Evolutionary conservation across 2,329 filamentous ascomycete species (phyloP), one percentile per base, ranked within the genome.

Genomic region (Penicillium sp.): DNA sequence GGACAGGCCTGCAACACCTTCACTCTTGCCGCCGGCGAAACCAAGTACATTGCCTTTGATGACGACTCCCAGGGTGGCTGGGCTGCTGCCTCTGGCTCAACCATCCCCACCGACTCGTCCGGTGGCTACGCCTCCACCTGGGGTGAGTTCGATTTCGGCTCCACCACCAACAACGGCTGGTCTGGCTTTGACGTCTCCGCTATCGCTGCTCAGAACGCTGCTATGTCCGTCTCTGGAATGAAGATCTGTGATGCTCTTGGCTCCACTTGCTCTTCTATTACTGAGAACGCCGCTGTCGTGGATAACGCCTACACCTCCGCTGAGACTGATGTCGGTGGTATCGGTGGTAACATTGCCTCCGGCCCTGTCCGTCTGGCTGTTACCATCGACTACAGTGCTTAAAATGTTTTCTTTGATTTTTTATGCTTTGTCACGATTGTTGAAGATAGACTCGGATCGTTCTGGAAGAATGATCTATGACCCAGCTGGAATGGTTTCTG

Each of bases 41-140:
- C 67, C 59, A 68, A 67, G 57, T 73, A 72, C 57, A 67, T 72
- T 16, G 72, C 72, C 36, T 72, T 75, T 32, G 71, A 71, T 34
- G 60, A 65, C 18, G 64, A 75, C 59, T 64, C 72, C 3, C 67
- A 74, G 49, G 72, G 71, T 53, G 71, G 66, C 24, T 74, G 65
- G 39, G 67, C 64, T 13, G 71, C 72, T 7, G 64, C 65, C 11
- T 43, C 58, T 16, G 63, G 57, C 31, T 60, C 57, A n/a, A 42
- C 49, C 13, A 57, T 73, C 18, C 70, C 71, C 24, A 69, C 49
- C 10, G 63, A 69, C 54, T 10, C 22, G 6, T 46, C 46, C 24
- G 71, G 71, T 36, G 64, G 60, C 13, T 73, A 68, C 24, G 61
- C 69, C 14, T 58, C 57, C 50, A 73, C 71, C 22, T 73, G 68